A percentile compares a stretch with the other conserved stretches of the same genome.
Evolutionary conservation across 2,329 filamentous ascomycete species (phyloP).

Genomic region (Ophiognomonia clavigignenti-juglandacearum): DNA sequence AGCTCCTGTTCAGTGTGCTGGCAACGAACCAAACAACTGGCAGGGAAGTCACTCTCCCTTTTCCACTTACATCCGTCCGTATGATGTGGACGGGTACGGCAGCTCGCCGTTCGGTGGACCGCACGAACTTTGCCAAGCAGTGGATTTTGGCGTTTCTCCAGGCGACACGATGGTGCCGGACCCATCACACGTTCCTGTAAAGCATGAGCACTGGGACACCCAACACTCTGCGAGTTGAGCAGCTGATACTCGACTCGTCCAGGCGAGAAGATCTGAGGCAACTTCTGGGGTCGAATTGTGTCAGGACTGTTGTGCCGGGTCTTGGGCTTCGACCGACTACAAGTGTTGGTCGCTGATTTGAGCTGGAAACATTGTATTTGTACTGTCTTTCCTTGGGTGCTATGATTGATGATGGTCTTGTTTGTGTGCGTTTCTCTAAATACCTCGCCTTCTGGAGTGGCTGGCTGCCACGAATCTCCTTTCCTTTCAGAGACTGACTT

Average conservation of each 20-base stretch:
- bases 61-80: slow-evolving; percentile 30
- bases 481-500: neutral
- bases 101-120: slow-evolving; percentile 19
- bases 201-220: slow-evolving; percentile 15
- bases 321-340: too few species aligned
- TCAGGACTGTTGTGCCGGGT: too few species aligned
- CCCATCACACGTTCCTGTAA: slow-evolving; percentile 8
- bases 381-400: neutral
- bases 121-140: slow-evolving; percentile 15
- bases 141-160: slow-evolving; percentile 11
- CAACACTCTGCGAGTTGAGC: slow-evolving; percentile 3
- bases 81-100: slow-evolving; percentile 25
- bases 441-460: neutral
- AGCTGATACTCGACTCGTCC: neutral
- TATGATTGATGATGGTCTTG: neutral
- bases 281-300: neutral
- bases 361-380: neutral
- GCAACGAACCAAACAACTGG: slow-evolving; percentile 27
- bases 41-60: slow-evolving; percentile 28
- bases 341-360: neutral
- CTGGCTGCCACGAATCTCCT: neutral
- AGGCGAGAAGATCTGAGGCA: neutral
- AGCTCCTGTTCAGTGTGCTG: slow-evolving; percentile 20
- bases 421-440: neutral
- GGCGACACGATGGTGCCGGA: slow-evolving; percentile 9